phyloP scores from a whole-genome alignment of 2,329 filamentous ascomycete species.

The Rhynchosporium graminicola region DNA sequence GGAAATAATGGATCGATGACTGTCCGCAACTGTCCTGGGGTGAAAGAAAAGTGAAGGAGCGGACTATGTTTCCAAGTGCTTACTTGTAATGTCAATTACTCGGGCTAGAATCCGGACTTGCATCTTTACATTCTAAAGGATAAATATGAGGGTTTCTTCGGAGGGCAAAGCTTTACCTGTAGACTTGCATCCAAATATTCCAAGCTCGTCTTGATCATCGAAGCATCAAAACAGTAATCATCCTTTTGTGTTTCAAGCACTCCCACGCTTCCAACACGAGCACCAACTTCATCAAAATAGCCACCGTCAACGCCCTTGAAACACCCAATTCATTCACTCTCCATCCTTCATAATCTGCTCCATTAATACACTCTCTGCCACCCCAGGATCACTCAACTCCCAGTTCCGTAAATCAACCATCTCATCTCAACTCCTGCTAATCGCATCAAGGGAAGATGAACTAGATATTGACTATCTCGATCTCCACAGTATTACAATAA shows the following conservation, averaged over 20 bases:
- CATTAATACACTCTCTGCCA: constrained; percentile 1
- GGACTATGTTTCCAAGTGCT: constrained; percentile 1
- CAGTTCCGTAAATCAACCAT: constrained; percentile 2
- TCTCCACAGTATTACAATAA: neutral
- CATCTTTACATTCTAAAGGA: no score
- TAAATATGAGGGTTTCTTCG: no score
- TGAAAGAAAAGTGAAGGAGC: no score
- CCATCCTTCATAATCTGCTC: neutral
- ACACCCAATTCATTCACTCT: neutral
- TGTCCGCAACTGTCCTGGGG: no score
- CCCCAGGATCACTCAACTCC: neutral
- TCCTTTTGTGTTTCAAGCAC: neutral
- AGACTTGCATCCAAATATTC: no score
- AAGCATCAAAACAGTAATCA: neutral
- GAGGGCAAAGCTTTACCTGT: no score
- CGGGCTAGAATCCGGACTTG: neutral
- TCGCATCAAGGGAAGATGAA: neutral
- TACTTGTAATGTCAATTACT: constrained; percentile 4
- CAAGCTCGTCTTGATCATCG: no score
- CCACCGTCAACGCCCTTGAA: neutral
- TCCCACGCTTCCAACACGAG: neutral
- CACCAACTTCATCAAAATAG: constrained; percentile 10
- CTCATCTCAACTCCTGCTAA: constrained; percentile 1
- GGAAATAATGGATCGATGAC: no score
- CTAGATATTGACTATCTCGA: constrained; percentile 2